A percentile compares a stretch with the other conserved stretches of the same genome.
Conservation (phyloP, 495 filamentous ascomycete species). For the Penicillium antarcticum region DNA sequence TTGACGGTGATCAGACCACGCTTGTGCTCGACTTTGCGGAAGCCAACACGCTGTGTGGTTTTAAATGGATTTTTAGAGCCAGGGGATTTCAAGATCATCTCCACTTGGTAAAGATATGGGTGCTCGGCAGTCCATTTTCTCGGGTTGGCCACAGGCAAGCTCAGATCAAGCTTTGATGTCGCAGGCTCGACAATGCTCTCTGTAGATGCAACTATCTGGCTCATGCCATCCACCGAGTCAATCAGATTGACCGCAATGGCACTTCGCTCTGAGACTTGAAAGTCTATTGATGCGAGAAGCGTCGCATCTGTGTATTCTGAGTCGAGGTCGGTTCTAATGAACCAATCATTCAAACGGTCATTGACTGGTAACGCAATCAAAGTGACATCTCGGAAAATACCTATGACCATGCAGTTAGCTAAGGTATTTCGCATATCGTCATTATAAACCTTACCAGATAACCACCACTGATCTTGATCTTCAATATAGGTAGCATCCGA, state of each 20-base stretch:
- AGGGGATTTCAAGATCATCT: conserved; percentile 20
- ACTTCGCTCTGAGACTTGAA: neutral
- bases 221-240: neutral
- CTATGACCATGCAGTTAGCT: conserved; percentile 14
- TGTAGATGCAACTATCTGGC: neutral
- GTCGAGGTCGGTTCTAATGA: conserved; percentile 53
- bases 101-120: conserved; percentile 54
- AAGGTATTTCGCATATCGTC: neutral
- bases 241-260: neutral
- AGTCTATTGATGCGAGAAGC: neutral
- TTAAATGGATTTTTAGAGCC: conserved; percentile 31
- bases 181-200: neutral
- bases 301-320: conserved; percentile 48
- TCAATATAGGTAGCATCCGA: conserved; percentile 64
- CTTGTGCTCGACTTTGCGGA: conserved; percentile 56
- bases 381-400: conserved; percentile 67
- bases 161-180: neutral
- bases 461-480: conserved; percentile 60
- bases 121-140: conserved; percentile 66
- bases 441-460: conserved; percentile 36
- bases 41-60: conserved; percentile 54
- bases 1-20: conserved; percentile 58
- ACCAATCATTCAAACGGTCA: conserved; percentile 56
- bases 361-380: conserved; percentile 52
- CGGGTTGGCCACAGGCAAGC: conserved; percentile 35